Base-by-base conservation (phyloP, 352 stramenopile species). In the Pythium sukuiense region DNA sequence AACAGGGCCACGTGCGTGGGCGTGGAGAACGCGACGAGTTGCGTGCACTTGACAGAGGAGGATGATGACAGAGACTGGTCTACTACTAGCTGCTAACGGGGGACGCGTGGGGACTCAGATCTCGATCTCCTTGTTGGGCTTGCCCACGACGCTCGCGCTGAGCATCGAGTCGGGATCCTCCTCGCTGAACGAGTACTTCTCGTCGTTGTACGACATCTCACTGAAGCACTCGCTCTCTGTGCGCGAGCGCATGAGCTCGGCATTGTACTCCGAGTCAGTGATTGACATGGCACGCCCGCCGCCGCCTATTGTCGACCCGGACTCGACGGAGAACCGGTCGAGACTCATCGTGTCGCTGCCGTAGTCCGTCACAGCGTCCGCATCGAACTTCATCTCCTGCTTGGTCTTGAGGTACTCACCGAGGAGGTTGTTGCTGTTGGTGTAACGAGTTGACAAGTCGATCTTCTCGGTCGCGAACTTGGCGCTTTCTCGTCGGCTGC, bases 181-280 rank as follows among this genome's bases (percentile, higher is more conserved):
- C 45, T 84, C 76, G 52, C 76, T 85, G 59, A 91, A 89, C 16
- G 75, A 86, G 70, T 91, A 91, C 62, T 88, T 91, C 55, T 91
- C 83, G 63, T 91, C 83, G 60, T 91, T 91, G 80, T 89, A 89
- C 49, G 83, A 91, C 80, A 91, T 89, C 56, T 91, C 83, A 50
- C 77, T 88, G 74, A 72, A 88, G 71, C 80, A 89, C 63, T 91
- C 83, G 62, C 83, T 91, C 67, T 80, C 79, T 4, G 72, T 79
- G 6, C 67, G 41, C 69, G 79, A 61, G 59, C 74, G 61, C 73
- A 65, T 76, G 32, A 85, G 35, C 55, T 87, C 76, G 45, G 81
- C 74, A 30, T 78, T 71, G 62, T 88, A 91, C 61, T 91, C 83
- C 60, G 83, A 91, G 67, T 90, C 81, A 2, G 81, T 85, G 55